Base-by-base conservation (phyloP, 257 asterid genomes). In the Galeopsis tetrahit region DNA sequence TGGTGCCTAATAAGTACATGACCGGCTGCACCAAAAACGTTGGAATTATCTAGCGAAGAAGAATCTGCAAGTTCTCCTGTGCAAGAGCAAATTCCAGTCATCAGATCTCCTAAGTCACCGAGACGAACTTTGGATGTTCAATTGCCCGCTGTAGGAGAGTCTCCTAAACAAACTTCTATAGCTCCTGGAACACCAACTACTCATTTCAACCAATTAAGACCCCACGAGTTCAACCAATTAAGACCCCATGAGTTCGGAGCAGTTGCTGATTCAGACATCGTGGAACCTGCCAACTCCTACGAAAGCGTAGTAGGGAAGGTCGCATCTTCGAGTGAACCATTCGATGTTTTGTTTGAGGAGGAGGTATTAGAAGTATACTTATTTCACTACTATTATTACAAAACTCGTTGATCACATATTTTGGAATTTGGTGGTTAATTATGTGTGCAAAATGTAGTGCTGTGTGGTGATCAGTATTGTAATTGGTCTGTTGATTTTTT, bases 101-200 rank as follows among this genome's bases (percentile, higher is more conserved):
- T 65, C 35, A 65, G 66, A 10, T 40, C 85, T 69, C 75, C 82
- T 31, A 65, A 2, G 35, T 72, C 44, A 43, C 59, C 56, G 3
- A 38, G 21, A 59, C 73, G 43, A 58, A 61, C 66, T 64, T 36
- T 52, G 4, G 77, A 62, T 13, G 71, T 69, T 49, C 67, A 63
- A 49, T 38, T 83, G 74, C 77, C 88, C 31, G 31, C 71, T 58
- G 21, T 17, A n/a, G 73, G 69, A 10, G 67, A 46, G 57, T 67
- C 79, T 68, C 64, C 15, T 5, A 84, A 83, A 69, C 87, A 77
- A 75, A 74, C 76, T 61, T 79, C 88, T 31, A 80, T 85, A 69
- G 94, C 91, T 78, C 95, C 96, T 49, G 83, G 79, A 72, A 85
- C 96, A 60, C 94, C 96, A 42, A 79, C 86, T 68, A 66, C 85